These are phyloP conservation scores for Saccharomycopsis schoenii DNA, from an alignment of 805 yeast species.

Conservation along the genomic window DNA sequence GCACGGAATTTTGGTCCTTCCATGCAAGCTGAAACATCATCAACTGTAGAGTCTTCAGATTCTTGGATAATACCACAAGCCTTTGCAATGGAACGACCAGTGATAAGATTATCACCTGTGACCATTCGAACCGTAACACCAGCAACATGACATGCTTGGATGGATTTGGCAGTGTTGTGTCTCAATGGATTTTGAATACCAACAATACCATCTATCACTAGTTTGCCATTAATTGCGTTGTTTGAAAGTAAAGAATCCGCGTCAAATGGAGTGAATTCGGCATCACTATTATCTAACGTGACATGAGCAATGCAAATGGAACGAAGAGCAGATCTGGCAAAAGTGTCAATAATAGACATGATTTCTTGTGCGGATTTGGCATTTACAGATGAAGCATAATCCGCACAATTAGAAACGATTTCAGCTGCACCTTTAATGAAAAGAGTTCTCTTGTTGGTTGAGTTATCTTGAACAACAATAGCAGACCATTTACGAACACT, in stretches of 20 bases:
- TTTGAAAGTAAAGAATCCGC: background rate
- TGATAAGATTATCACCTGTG: slow-evolving; percentile 88
- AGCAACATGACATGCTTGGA: slow-evolving; percentile 72
- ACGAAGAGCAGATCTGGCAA: slow-evolving; percentile 75
- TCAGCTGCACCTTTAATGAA: slow-evolving; percentile 94
- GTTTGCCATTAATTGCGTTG: slow-evolving; percentile 7
- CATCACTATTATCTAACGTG: slow-evolving; percentile 42
- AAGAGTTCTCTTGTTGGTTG: slow-evolving; percentile 37
- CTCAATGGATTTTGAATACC: slow-evolving; percentile 96
- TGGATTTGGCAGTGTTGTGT: slow-evolving; percentile 84
- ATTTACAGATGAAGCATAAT: background rate
- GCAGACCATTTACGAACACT: slow-evolving; percentile 92
- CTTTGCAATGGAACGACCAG: slow-evolving; percentile 85
- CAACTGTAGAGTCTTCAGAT: slow-evolving; percentile 39
- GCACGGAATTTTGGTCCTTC: slow-evolving; percentile 89
- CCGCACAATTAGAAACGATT: slow-evolving; percentile 34
- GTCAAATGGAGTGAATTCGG: background rate
- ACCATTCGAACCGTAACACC: slow-evolving; percentile 97
- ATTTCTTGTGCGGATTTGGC: slow-evolving; percentile 22
- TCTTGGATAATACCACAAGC: slow-evolving; percentile 67
- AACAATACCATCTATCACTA: slow-evolving; percentile 62
- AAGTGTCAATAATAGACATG: slow-evolving; percentile 36
- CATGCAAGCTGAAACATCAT: slow-evolving; percentile 49
- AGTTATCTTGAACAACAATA: slow-evolving; percentile 41
- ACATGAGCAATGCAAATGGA: slow-evolving; percentile 82